Percentiles rank a stretch among this genome's conserved stretches.
Conservation (phyloP, 2,329 filamentous ascomycete genomes). For the Fusarium sp. region DNA sequence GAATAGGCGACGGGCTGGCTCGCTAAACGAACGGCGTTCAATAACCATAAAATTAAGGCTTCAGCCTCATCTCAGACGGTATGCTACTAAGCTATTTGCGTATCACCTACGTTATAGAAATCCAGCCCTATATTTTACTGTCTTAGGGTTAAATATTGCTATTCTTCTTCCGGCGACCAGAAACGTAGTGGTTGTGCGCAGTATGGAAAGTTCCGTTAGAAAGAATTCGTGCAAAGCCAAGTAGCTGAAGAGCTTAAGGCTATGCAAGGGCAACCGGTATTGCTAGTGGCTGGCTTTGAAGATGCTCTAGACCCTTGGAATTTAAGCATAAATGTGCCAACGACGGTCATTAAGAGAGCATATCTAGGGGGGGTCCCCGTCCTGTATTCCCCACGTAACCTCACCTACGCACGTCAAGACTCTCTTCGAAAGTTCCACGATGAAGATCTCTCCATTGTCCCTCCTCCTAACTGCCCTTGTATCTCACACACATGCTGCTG, state of each 20-base stretch:
- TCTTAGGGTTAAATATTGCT: neutral
- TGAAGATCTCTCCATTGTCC: neutral
- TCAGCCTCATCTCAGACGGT: neutral
- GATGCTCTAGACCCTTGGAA: neutral
- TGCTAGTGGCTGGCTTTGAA: neutral
- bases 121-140: neutral
- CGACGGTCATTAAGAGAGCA: too few relatives aligned
- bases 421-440: neutral
- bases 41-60: constrained; percentile 24
- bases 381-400: rapidly evolving
- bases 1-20: neutral
- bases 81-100: neutral
- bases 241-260: neutral
- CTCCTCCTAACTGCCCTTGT: neutral
- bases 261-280: rapidly evolving
- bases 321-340: neutral
- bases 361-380: neutral
- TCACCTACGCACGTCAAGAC: rapidly evolving
- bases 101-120: neutral
- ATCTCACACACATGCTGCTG: neutral
- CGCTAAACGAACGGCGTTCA: neutral
- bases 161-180: neutral
- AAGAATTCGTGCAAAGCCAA: neutral
- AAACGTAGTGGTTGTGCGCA: neutral
- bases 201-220: neutral